A percentile compares a stretch with the other conserved stretches of the same genome.
These are phyloP conservation scores for Allantophomopsis lycopodina DNA, from an alignment of 2,329 filamentous ascomycete species.

Conservation along the genomic window DNA sequence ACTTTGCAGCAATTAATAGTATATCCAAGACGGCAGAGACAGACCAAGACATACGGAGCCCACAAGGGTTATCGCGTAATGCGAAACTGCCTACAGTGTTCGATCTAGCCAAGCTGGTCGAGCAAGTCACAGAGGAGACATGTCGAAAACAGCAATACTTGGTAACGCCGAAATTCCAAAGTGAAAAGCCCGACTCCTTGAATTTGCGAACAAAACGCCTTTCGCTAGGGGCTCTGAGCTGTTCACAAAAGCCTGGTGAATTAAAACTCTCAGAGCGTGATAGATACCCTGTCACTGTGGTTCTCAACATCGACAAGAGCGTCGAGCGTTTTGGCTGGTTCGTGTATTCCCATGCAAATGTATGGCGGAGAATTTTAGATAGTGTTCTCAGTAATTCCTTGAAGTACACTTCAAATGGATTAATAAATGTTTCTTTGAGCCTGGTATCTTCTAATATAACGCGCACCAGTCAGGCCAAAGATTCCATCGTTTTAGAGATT, in stretches of 20 bases:
- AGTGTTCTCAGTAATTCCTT: slow-evolving; percentile 48
- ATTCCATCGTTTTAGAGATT: slow-evolving; percentile 26
- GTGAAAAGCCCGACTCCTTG: not conserved
- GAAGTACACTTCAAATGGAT: slow-evolving; percentile 43
- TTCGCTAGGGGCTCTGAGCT: slow-evolving; percentile 1
- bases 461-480: slow-evolving; percentile 6
- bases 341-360: slow-evolving; percentile 40
- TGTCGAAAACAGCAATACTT: no score
- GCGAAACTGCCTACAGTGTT: not conserved
- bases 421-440: slow-evolving; percentile 28
- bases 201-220: not conserved
- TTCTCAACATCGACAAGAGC: slow-evolving; percentile 29
- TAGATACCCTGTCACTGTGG: slow-evolving; percentile 23
- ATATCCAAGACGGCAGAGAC: not conserved
- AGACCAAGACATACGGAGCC: not conserved
- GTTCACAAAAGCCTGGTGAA: slow-evolving; percentile 9
- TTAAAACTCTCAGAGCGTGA: not conserved
- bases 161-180: slow-evolving; percentile 12
- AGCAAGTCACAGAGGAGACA: slow-evolving; percentile 17
- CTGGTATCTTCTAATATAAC: slow-evolving; percentile 2
- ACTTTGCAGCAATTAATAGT: no score
- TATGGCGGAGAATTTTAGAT: slow-evolving; percentile 37
- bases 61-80: not conserved
- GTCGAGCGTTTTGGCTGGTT: slow-evolving; percentile 32
- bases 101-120: slow-evolving; percentile 14